Evolutionary conservation across 2,329 filamentous ascomycete genomes (phyloP), one percentile per base, ranked within the genome.

Genomic region (Pseudopithomyces maydicus): DNA sequence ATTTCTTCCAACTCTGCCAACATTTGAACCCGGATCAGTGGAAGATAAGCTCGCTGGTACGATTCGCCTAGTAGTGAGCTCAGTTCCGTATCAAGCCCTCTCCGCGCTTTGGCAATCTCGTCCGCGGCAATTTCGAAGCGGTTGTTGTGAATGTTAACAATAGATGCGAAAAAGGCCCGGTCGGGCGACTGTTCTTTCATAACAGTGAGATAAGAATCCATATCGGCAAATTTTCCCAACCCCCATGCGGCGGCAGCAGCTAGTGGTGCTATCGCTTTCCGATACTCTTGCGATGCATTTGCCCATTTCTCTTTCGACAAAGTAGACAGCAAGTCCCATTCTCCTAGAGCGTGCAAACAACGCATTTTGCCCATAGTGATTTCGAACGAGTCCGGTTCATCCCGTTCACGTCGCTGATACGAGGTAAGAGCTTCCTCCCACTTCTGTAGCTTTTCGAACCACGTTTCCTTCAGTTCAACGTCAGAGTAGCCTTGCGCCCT

Each of bases 311-410:
- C 92, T 71, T 96, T 90, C 0, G 93, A 94, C 53, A 99, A 82
- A 47, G 87, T 88, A 0, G 94, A 96, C 15, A 99, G 82, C 3
- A 92, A 88, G 65, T 98, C 96, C 95, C 95, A 99, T 76, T 99
- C 95, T 59, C 95, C 95, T 35, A 99, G 83, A 8, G 95, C 96
- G 74, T 99, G 95, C 62, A 98, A 80, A 82, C 95, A 99, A 46
- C 95, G 88, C 95, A 99, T 99, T 79, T 99, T 99, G 64, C 95
- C 95, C 93, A 99, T 98, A 33, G 96, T 92, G 52, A 99, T 92
- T 58, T 98, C 95, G 58, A 99, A 92, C 0, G 92, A 92, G 36
- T 81, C 79, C 11, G 82, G 82, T 59, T 88, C 85, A 29, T 86
- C 85, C 29, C 91, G 82, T 63, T 97, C 94, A 43, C 94, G 90